These are phyloP conservation scores for Populus nigra DNA, from an alignment of 345 rosid genomes.

Conservation along the genomic window DNA sequence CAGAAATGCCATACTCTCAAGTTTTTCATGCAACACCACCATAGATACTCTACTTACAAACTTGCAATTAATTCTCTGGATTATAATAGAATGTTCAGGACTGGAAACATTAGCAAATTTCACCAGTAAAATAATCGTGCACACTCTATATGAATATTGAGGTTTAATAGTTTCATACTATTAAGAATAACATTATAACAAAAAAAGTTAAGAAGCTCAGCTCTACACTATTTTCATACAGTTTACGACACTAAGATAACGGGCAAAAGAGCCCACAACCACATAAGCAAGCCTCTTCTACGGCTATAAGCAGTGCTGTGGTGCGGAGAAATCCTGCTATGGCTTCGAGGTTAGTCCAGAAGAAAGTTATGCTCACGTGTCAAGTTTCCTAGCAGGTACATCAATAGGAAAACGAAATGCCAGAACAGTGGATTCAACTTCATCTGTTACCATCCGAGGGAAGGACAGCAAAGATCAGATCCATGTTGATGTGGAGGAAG, in stretches of 20 bases:
- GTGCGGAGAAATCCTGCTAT: neutral
- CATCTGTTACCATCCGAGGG: slow-evolving; percentile 75
- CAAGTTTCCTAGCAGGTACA: slow-evolving; percentile 40
- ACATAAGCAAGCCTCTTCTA: neutral
- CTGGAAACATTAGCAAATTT: no score
- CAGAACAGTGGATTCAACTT: slow-evolving; percentile 63
- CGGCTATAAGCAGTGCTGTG: neutral
- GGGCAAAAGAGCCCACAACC: neutral
- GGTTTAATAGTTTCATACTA: no score
- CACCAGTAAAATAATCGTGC: no score
- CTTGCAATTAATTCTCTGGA: neutral
- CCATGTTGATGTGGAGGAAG: slow-evolving; percentile 57
- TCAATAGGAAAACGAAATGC: slow-evolving; percentile 83
- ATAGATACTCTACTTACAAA: neutral
- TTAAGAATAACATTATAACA: no score
- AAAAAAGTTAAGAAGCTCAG: no score
- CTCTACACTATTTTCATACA: no score
- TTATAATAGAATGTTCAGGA: neutral
- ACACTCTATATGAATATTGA: no score
- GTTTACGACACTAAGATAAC: neutral
- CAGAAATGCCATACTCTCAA: neutral
- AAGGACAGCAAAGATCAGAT: slow-evolving; percentile 79
- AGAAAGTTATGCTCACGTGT: neutral
- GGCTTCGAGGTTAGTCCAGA: neutral
- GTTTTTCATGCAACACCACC: neutral